Evolutionary conservation across 139 green algal species (phyloP).

Genomic region (Ulvella scutata): DNA sequence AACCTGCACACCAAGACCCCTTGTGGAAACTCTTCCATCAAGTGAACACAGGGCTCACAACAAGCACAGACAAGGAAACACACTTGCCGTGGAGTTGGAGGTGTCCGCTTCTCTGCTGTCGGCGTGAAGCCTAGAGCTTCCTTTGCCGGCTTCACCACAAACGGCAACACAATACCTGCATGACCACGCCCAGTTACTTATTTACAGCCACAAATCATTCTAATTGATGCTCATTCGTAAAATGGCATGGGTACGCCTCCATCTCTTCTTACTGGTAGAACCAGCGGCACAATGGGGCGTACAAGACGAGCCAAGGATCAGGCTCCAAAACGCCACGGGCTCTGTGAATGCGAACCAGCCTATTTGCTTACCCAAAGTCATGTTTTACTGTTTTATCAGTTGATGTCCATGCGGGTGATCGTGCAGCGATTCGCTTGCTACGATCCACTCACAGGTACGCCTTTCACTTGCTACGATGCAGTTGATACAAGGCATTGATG

Average conservation of each 20-base stretch:
- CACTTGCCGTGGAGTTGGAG: not conserved
- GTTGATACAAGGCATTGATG: no score
- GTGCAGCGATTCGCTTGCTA: no score
- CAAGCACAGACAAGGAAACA: no score
- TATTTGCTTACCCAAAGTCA: not conserved
- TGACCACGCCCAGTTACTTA: not conserved
- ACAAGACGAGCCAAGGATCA: not conserved
- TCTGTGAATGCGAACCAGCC: not conserved
- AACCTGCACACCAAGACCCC: not conserved
- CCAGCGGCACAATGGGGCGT: not conserved
- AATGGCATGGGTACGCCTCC: no score
- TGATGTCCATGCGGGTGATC: no score
- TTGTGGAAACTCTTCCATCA: not conserved
- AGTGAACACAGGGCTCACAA: not conserved
- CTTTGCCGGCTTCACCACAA: not conserved
- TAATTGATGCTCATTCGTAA: not conserved
- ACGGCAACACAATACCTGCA: not conserved
- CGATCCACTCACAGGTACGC: no score
- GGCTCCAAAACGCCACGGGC: not conserved
- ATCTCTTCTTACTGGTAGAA: not conserved
- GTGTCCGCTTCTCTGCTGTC: not conserved
- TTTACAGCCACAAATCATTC: not conserved
- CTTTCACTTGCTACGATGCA: no score
- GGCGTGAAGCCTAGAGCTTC: not conserved
- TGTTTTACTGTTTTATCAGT: no score